Base-by-base conservation (phyloP, 2,329 filamentous ascomycete species). In the Gaeumannomyces tritici region DNA sequence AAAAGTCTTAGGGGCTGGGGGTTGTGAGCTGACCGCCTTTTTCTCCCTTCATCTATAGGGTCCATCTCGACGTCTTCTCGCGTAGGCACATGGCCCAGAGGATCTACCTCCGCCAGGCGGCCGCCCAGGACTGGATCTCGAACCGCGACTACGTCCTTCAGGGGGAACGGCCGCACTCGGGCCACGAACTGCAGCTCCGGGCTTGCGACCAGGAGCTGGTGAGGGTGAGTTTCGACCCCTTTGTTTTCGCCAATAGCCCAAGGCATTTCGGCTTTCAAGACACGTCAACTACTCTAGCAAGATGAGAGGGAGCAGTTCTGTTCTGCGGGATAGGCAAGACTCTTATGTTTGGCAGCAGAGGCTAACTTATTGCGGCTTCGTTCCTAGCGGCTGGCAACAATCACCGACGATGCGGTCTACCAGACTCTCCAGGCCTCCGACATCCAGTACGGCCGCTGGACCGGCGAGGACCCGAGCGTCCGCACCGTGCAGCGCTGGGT, bases 21-120 rank as follows among this genome's bases (percentile, higher is more conserved):
- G 13, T 42, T 18, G 35, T 15, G 7, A 42, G 3, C 35, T 42
- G 35, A 42, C 35, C 35, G 35, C 35, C 15, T 24, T 51, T 51
- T 35, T 13, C 11, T 51, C 24, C 12, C 12, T 12, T n/a, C 42
- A 8, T 15, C 15, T 26, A 51, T 29, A 86, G 84, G 68, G 78
- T 87, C 63, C 74, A 81, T 59, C 76, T 88, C 55, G 85, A 88
- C 67, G 83, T 84, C 27, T 85, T 80, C 67, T 77, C 84, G 11
- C 79, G 85, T 67, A 78, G 85, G 61, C 85, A 88, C 71, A 83
- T 87, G 68, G 84, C 76, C 31, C 84, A 86, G 66, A 88, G 87
- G 75, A 88, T 88, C 66, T 85, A 83, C 67, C 75, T 85, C 63
- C 79, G 84, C 42, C 85, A 88, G 70, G 76, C 75, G 29, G 84